Evolutionary conservation across 202 grass and related monocot species (phyloP).

Genomic region (Panicum virgatum): DNA sequence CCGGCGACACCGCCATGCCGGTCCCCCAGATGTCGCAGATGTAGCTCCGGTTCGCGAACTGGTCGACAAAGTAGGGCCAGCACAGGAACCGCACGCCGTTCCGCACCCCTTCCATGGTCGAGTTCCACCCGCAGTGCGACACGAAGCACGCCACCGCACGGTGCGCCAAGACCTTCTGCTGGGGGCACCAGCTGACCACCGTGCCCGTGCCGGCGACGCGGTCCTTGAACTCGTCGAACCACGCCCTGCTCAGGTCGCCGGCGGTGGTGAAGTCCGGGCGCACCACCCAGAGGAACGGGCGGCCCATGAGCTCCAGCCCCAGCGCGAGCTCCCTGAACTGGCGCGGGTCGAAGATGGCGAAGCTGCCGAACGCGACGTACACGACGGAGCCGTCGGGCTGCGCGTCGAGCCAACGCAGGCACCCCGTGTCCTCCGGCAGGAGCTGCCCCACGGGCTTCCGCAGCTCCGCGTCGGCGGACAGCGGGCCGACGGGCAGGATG

Average conservation of each 20-base stretch:
- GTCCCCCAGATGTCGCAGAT: constrained; percentile 54
- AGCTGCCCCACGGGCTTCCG: constrained; percentile 6
- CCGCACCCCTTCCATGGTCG: constrained; percentile 38
- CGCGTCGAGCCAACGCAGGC: constrained; percentile 37
- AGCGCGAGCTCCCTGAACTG: constrained; percentile 54
- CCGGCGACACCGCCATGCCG: constrained; percentile 40
- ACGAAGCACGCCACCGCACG: constrained; percentile 47
- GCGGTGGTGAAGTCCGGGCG: constrained; percentile 40
- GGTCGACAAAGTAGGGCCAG: constrained; percentile 53
- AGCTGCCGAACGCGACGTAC: constrained; percentile 61
- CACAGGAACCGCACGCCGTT: constrained; percentile 54
- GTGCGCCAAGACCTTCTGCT: constrained; percentile 56
- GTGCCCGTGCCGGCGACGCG: constrained; percentile 25
- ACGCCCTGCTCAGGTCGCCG: constrained; percentile 20
- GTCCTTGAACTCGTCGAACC: constrained; percentile 27
- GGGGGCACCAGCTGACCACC: constrained; percentile 54
- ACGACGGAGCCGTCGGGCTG: constrained; percentile 26
- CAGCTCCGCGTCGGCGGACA: background rate
- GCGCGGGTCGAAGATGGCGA: constrained; percentile 35
- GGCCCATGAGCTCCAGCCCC: constrained; percentile 35
- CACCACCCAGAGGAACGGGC: constrained; percentile 53
- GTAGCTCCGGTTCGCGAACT: constrained; percentile 45
- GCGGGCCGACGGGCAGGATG: constrained; percentile 26
- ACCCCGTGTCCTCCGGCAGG: background rate
- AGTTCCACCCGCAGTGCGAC: constrained; percentile 73